Evolutionary conservation across 306 rosid species (phyloP).

Genomic region (Datisca glomerata): DNA sequence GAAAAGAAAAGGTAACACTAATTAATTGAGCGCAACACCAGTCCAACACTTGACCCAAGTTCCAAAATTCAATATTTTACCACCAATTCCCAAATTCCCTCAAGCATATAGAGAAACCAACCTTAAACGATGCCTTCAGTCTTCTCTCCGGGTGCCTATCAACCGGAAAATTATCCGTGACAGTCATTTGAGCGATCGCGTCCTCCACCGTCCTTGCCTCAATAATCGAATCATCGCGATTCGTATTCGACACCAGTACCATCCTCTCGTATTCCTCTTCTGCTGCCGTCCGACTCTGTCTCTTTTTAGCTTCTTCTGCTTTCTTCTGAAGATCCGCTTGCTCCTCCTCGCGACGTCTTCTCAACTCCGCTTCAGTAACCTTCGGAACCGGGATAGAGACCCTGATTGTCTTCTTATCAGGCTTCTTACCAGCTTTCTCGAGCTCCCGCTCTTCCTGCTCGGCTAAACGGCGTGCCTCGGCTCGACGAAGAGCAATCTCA

Average conservation of each 20-base stretch:
- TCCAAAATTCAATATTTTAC: too few relatives aligned
- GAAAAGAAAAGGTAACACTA: too few relatives aligned
- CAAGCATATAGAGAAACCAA: slow-evolving; percentile 1
- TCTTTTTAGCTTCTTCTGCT: slow-evolving; percentile 51
- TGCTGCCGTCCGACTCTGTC: slow-evolving; percentile 63
- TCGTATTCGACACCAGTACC: slow-evolving; percentile 67
- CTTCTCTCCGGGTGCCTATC: slow-evolving; percentile 94
- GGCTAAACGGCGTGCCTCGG: slow-evolving; percentile 78
- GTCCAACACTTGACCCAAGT: too few relatives aligned
- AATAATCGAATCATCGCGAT: slow-evolving; percentile 72
- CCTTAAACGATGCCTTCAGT: slow-evolving; percentile 95
- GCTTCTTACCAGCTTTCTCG: slow-evolving; percentile 50
- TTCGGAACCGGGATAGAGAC: slow-evolving; percentile 78
- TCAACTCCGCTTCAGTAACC: slow-evolving; percentile 77
- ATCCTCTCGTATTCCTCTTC: slow-evolving; percentile 94
- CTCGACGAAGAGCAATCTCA: slow-evolving; percentile 58
- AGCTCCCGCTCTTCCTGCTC: slow-evolving; percentile 91
- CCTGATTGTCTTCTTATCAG: slow-evolving; percentile 75
- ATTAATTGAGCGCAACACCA: too few relatives aligned
- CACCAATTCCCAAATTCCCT: too few relatives aligned
- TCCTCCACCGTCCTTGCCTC: slow-evolving; percentile 85
- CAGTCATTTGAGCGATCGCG: slow-evolving; percentile 56
- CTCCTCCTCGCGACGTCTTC: slow-evolving; percentile 54
- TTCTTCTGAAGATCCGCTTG: slow-evolving; percentile 43
- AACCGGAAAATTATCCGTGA: slow-evolving; percentile 46